A percentile compares a stretch with the other conserved stretches of the same genome.
These are phyloP conservation scores for Microthlaspi erraticum DNA, from an alignment of 345 rosid species.

Conservation along the genomic window DNA sequence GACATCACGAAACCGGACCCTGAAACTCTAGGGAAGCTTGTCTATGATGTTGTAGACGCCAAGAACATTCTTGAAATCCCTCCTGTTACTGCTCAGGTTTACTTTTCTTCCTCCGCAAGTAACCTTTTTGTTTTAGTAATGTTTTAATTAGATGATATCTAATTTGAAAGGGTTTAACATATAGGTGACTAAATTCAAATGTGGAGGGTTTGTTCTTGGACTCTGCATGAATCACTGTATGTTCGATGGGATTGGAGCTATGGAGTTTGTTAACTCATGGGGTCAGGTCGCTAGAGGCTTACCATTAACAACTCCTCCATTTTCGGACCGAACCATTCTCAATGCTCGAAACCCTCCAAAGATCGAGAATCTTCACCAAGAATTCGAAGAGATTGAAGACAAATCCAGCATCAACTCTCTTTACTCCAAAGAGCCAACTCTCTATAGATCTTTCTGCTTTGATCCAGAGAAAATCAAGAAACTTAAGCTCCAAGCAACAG, in stretches of 20 bases:
- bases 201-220: slow-evolving; percentile 84
- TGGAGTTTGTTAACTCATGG: slow-evolving; percentile 90
- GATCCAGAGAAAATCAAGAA: slow-evolving; percentile 67
- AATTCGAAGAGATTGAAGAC: slow-evolving; percentile 70
- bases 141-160: neutral
- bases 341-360: slow-evolving; percentile 61
- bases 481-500: slow-evolving; percentile 60
- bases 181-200: slow-evolving; percentile 77
- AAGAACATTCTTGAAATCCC: slow-evolving; percentile 87
- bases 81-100: slow-evolving; percentile 91
- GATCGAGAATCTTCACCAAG: slow-evolving; percentile 63
- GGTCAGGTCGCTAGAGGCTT: slow-evolving; percentile 78
- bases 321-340: slow-evolving; percentile 62
- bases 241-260: slow-evolving; percentile 87
- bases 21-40: slow-evolving; percentile 75
- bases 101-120: slow-evolving; percentile 29
- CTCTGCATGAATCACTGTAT: slow-evolving; percentile 80
- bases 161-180: slow-evolving; percentile 5
- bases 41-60: slow-evolving; percentile 80
- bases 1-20: slow-evolving; percentile 86
- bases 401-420: slow-evolving; percentile 54
- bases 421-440: slow-evolving; percentile 58
- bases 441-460: slow-evolving; percentile 74
- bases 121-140: neutral
- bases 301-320: slow-evolving; percentile 61